Evolutionary conservation across 1,284 basidiomycete species (phyloP).

Genomic region (Xerocomus amazonicus): DNA sequence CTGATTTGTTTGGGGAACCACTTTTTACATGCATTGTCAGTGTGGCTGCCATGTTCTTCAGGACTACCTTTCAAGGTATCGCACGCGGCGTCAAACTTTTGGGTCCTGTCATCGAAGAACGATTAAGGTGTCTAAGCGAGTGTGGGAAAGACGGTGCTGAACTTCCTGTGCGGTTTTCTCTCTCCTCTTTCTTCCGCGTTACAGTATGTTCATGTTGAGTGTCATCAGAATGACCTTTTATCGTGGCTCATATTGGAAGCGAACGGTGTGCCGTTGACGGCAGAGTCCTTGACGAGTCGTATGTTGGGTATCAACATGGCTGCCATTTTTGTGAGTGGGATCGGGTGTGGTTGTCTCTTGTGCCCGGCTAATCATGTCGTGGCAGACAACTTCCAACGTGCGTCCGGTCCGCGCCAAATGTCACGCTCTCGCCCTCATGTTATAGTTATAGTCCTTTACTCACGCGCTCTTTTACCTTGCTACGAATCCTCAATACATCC

Average conservation of each 20-base stretch:
- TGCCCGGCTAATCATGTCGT: background rate
- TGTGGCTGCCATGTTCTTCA: too few relatives aligned
- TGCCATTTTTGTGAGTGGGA: background rate
- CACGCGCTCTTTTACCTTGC: background rate
- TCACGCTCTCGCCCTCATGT: background rate
- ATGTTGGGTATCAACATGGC: constrained; percentile 33
- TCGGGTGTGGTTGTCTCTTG: constrained; percentile 9
- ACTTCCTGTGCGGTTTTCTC: constrained; percentile 34
- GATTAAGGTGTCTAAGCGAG: constrained; percentile 30
- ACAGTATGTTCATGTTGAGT: background rate
- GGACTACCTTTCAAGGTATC: background rate
- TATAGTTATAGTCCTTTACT: background rate
- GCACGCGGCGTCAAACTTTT: constrained; percentile 27
- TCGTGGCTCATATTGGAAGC: constrained; percentile 1
- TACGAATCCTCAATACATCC: background rate
- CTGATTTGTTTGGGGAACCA: too few relatives aligned
- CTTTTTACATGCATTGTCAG: too few relatives aligned
- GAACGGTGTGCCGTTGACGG: background rate
- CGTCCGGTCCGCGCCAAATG: constrained; percentile 10
- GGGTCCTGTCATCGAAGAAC: constrained; percentile 38
- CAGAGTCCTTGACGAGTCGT: constrained; percentile 30
- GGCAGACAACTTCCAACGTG: background rate
- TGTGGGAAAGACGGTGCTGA: constrained; percentile 36
- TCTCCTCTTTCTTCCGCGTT: background rate
- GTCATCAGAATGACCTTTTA: background rate